Base-by-base conservation (phyloP, 1,284 basidiomycete species). In the Leccinum insolens region DNA sequence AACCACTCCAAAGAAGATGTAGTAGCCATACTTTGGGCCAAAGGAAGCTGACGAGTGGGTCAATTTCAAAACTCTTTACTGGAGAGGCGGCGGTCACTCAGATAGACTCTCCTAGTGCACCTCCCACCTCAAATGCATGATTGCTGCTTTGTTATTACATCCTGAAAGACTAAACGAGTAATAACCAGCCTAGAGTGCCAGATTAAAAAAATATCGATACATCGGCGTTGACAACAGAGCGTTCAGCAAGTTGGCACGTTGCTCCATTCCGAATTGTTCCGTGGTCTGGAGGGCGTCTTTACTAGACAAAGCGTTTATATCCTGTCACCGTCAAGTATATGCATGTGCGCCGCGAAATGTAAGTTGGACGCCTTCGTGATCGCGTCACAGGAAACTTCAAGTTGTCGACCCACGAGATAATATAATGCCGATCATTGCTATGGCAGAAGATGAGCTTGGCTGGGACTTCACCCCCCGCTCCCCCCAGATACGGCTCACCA, bases 1-100 rank as follows among this genome's bases (percentile, higher is more conserved):
- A 34, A 97, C 89, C 39, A 98, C 94, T 65, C 94, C 95, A 72
- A 93, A 86, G 80, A 98, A 99, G 67, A 96, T 83, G 61, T 97
- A 34, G 37, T 68, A 39, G 52, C 39, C 7, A 76, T 78, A n/a
- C 71, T 69, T 77, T 5, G 78, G 72, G 17, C 74, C 71, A 9
- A 58, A 62, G 5, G 67, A 62, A 8, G 34, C 55, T 14, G 78
- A 79, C 58, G 77, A 80, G 62, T 78, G 77, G 77, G 79, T 77
- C 7, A 67, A 62, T 61, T 78, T 63, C 69, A 72, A 65, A 79
- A 80, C 60, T 3, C 69, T 17, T 65, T 77, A 55, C 74, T 78
- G 34, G 37, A 39, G 77, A 77, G 12, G 71, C 68, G 37, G 65
- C 31, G 52, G 72, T 72, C 39, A 69, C 63, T 44, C 72, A 70